Base-by-base conservation (phyloP, 164 flowering plant genomes). In the Pachysandra terminalis region DNA sequence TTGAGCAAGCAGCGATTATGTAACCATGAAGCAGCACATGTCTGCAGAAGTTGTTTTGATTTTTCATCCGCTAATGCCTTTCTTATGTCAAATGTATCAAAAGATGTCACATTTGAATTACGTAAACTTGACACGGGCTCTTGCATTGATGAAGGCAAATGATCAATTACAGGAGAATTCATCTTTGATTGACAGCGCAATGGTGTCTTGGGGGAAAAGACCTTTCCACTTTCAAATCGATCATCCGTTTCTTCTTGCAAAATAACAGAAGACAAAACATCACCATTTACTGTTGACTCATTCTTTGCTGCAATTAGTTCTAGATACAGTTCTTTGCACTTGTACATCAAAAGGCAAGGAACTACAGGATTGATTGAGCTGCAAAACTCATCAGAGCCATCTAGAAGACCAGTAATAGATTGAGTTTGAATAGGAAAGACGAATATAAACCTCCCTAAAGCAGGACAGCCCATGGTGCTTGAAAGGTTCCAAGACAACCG, bases 131-230 rank as follows among this genome's bases (percentile, higher is more conserved):
- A 75, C 10, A 37, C n/a, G n/a, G n/a, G n/a, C n/a, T n/a, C n/a
- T n/a, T n/a, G n/a, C n/a, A n/a, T n/a, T n/a, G n/a, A n/a, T n/a
- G n/a, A n/a, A n/a, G n/a, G n/a, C n/a, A n/a, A n/a, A n/a, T n/a
- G n/a, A n/a, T n/a, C n/a, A n/a, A n/a, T n/a, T n/a, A n/a, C 62
- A 61, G 85, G 74, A 68, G 85, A 80, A 54, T 53, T 68, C 27
- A 75, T 63, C 68, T 70, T 81, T 48, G 84, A 71, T 61, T 66
- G 74, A 69, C 71, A 61, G 5, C 40, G 17, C 15, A 61, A 62
- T 35, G 93, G 97, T 22, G 98, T 87, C 79, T 51, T 78, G 15
- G 92, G 96, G 68, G 97, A 88, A 58, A 81, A 80, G 71, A 53
- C 14, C 5, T 48, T 51, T 21, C 77, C 79, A 81, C 72, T 78